Base-by-base conservation (phyloP, 768 basidiomycete species). In the Xerocomus spinulosus region DNA sequence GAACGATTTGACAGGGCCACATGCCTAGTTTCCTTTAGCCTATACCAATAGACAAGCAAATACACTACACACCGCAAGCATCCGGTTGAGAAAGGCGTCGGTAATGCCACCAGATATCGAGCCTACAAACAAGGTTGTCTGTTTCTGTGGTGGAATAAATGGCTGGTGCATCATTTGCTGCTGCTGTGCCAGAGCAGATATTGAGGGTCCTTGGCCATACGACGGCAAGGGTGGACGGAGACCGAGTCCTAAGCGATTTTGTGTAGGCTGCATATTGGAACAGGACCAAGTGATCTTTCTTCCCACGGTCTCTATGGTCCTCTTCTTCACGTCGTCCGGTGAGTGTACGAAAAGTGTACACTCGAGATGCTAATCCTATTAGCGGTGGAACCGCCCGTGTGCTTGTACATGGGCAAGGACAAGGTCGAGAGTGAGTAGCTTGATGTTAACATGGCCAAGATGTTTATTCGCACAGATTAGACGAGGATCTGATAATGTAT, bases 361-460 rank as follows among this genome's bases (percentile, higher is more conserved):
- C 15, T 39, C 21, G 53, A 55, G 20, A 51, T 25, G 20, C 4
- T 1, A 2, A n/a, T n/a, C n/a, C n/a, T 24, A 2, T 3, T 53
- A 90, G 87, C 71, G 38, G 68, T 73, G 14, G 65, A 79, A 37
- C 89, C 91, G 2, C 72, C 87, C 1, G 82, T 75, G 8, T 79
- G 71, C 23, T 72, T 97, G 48, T 97, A 95, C 68, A 96, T 97
- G 93, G 93, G 95, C 24, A 83, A 82, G 63, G 95, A 99, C 77
- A 98, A 99, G 71, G 85, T 92, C 51, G 91, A 96, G 73, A 92
- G 90, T 92, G 59, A 61, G 85, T 73, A 12, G 15, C 18, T 2
- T 28, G 32, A 39, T 30, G 17, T 28, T n/a, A 7, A 20, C 37
- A 6, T 40, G 18, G 23, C 24, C 9, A 48, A 46, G 46, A 48